Evolutionary conservation across 768 basidiomycete genomes (phyloP).

Genomic region (Leccinellum rugosiceps): DNA sequence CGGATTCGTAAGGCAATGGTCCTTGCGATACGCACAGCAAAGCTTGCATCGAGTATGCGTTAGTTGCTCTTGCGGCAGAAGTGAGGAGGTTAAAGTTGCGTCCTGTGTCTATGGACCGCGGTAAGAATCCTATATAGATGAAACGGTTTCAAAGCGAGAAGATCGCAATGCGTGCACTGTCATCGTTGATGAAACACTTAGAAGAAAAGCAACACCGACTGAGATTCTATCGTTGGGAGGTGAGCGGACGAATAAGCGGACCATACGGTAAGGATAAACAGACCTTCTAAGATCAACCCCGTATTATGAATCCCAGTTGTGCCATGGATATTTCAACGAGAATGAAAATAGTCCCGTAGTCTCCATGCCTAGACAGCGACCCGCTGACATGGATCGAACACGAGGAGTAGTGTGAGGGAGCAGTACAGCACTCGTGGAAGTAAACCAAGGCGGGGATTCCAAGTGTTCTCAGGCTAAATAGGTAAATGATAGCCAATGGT

Average conservation of each 20-base stretch:
- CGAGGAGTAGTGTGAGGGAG: background rate
- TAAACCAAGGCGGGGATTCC: background rate
- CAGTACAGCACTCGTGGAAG: background rate
- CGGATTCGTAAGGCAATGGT: background rate
- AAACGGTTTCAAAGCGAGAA: background rate
- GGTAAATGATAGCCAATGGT: background rate
- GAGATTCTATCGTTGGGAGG: background rate
- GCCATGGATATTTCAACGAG: too few relatives aligned
- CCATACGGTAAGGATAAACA: background rate
- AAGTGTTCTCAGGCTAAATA: background rate
- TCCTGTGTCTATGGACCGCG: background rate
- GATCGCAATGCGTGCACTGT: background rate
- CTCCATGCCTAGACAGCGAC: background rate
- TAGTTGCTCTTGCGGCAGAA: background rate
- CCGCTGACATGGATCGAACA: background rate
- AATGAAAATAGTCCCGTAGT: background rate
- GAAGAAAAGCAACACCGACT: background rate
- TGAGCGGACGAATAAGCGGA: background rate
- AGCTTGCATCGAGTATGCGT: background rate
- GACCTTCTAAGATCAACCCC: background rate
- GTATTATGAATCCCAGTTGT: background rate
- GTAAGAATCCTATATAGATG: background rate
- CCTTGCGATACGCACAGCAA: background rate
- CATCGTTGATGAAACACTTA: background rate
- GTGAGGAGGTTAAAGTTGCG: background rate